Evolutionary conservation across 2,329 filamentous ascomycete species (phyloP).

Genomic region (Neodidymelliopsis sp.): DNA sequence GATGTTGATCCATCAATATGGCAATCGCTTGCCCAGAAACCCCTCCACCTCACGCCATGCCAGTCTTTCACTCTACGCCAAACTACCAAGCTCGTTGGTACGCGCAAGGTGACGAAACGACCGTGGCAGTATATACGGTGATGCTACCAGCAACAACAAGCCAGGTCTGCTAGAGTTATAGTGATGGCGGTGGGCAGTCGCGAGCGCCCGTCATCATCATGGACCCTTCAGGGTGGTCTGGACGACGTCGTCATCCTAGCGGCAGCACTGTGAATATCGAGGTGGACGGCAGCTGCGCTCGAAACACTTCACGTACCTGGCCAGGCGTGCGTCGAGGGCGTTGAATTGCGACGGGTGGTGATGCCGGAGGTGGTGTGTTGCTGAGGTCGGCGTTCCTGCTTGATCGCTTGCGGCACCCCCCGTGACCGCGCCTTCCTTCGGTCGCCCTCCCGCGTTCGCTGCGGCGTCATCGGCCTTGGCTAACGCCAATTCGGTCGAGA

Average conservation of each 20-base stretch:
- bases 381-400: constrained; percentile 21
- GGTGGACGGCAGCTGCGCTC: not conserved
- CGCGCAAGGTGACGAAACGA: not conserved
- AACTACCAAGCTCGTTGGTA: not conserved
- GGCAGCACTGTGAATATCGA: constrained; percentile 16
- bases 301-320: constrained; percentile 17
- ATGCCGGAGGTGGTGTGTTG: constrained; percentile 16
- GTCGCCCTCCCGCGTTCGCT: not conserved
- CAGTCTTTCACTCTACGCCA: not conserved
- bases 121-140: not conserved
- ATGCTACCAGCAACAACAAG: not conserved
- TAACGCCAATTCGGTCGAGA: constrained; percentile 23
- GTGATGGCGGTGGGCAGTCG: constrained; percentile 2
- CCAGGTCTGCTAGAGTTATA: not conserved
- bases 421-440: constrained; percentile 15
- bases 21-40: not conserved
- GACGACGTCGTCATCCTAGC: constrained; percentile 11
- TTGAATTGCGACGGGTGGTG: constrained; percentile 10
- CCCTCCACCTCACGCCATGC: not conserved
- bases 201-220: not conserved
- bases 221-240: constrained; percentile 14
- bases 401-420: constrained; percentile 3
- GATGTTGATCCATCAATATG: not conserved
- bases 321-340: constrained; percentile 1
- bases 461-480: constrained; percentile 22